These are phyloP conservation scores for Aaosphaeria pasadenensis DNA, from an alignment of 2,329 filamentous ascomycete species.

Conservation along the genomic window DNA sequence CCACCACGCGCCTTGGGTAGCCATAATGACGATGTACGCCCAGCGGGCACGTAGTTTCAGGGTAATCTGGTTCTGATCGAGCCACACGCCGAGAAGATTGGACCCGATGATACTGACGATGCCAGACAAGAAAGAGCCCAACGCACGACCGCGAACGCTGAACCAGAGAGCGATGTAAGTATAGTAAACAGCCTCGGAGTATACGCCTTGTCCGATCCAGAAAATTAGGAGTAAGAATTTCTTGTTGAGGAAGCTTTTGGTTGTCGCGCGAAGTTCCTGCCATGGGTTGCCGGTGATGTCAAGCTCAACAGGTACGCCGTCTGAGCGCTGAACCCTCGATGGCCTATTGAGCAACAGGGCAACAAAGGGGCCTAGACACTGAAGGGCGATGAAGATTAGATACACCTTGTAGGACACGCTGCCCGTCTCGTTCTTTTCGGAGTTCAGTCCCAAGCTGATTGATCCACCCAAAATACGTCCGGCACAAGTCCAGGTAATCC, in stretches of 20 bases:
- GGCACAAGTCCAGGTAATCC: slow-evolving; percentile 60
- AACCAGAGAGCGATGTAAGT: slow-evolving; percentile 69
- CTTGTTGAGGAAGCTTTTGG: slow-evolving; percentile 57
- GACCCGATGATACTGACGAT: slow-evolving; percentile 64
- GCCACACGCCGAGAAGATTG: slow-evolving; percentile 63
- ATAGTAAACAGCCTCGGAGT: slow-evolving; percentile 69
- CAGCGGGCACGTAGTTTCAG: slow-evolving; percentile 54
- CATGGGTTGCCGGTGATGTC: slow-evolving; percentile 55
- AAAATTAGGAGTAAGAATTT: slow-evolving; percentile 64
- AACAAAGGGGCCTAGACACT: slow-evolving; percentile 63
- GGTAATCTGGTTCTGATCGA: slow-evolving; percentile 57
- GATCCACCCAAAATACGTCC: slow-evolving; percentile 71
- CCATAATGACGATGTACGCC: slow-evolving; percentile 54
- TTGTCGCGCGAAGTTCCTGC: slow-evolving; percentile 59
- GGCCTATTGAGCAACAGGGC: slow-evolving; percentile 63
- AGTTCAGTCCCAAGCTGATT: slow-evolving; percentile 68
- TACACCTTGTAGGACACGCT: slow-evolving; percentile 69
- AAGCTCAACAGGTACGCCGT: slow-evolving; percentile 61
- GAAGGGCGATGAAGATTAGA: slow-evolving; percentile 67
- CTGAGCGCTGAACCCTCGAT: slow-evolving; percentile 60
- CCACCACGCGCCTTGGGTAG: slow-evolving; percentile 68
- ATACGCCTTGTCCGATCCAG: slow-evolving; percentile 69
- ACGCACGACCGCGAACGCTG: slow-evolving; percentile 63
- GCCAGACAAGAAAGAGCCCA: slow-evolving; percentile 69
- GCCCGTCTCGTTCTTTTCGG: slow-evolving; percentile 54